Evolutionary conservation across 2,329 filamentous ascomycete species (phyloP).

Genomic region (Cordyceps militaris): DNA sequence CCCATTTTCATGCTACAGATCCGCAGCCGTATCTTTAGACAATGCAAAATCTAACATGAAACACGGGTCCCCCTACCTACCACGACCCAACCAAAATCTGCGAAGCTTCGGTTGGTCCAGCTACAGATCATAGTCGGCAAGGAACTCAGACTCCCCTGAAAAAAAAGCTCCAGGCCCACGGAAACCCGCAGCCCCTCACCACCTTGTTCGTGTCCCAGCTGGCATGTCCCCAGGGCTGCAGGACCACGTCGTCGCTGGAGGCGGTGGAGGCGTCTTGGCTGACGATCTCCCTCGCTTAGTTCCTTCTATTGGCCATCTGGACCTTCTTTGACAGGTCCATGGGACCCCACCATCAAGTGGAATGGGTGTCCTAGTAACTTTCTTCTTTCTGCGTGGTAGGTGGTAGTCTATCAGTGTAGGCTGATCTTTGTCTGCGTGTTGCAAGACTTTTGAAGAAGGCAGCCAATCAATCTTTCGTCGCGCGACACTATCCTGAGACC

Average conservation of each 20-base stretch:
- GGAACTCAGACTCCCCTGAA: not conserved
- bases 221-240: conserved; percentile 7
- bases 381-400: not conserved
- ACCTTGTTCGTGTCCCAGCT: conserved; percentile 4
- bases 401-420: not conserved
- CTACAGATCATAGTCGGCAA: not conserved
- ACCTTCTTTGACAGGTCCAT: conserved; percentile 7
- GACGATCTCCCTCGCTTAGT: conserved; percentile 11
- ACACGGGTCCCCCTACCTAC: not conserved
- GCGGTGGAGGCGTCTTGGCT: not conserved
- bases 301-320: conserved; percentile 5
- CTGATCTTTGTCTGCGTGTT: not conserved
- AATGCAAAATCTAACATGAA: not conserved
- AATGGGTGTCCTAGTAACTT: not conserved
- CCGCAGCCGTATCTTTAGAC: not conserved
- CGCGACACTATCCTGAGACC: not conserved
- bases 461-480: not conserved
- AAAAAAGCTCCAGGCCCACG: not conserved
- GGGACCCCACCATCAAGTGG: not conserved
- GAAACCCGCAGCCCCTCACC: conserved; percentile 5
- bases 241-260: not conserved
- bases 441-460: not conserved
- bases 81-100: not conserved
- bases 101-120: not conserved
- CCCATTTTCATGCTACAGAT: not conserved